A percentile compares a stretch with the other conserved stretches of the same genome.
These are phyloP conservation scores for Hura crepitans DNA, from an alignment of 441 rosid genomes.

Conservation along the genomic window DNA sequence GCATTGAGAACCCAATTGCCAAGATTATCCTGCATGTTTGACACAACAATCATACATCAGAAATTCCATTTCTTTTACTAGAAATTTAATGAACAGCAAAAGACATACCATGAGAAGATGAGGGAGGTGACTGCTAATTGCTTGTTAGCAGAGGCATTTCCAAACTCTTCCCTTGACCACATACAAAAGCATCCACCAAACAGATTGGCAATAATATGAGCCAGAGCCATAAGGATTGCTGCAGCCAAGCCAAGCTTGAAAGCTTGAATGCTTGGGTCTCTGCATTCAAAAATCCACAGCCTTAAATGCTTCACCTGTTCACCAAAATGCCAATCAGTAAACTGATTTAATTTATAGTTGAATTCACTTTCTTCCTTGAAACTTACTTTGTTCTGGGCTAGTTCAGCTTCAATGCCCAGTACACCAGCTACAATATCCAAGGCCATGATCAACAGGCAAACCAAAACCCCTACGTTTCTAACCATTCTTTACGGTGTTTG, in stretches of 20 bases:
- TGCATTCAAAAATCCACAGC: slow-evolving; percentile 68
- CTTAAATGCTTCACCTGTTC: slow-evolving; percentile 65
- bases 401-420: slow-evolving; percentile 79
- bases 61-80: neutral
- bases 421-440: slow-evolving; percentile 79
- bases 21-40: slow-evolving; percentile 41
- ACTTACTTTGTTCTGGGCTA: slow-evolving; percentile 67
- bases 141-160: slow-evolving; percentile 51
- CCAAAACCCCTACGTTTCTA: slow-evolving; percentile 41
- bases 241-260: slow-evolving; percentile 76
- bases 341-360: neutral
- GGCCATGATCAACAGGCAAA: slow-evolving; percentile 61
- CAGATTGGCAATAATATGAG: slow-evolving; percentile 58
- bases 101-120: slow-evolving; percentile 66
- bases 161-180: slow-evolving; percentile 48
- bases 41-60: neutral
- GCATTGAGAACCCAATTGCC: slow-evolving; percentile 57
- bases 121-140: slow-evolving; percentile 77
- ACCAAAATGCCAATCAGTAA: slow-evolving; percentile 4
- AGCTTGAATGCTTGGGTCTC: slow-evolving; percentile 70
- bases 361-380: neutral
- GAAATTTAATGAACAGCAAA: neutral
- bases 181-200: slow-evolving; percentile 80
- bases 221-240: slow-evolving; percentile 47
- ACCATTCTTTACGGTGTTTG: slow-evolving; percentile 32